These are phyloP conservation scores for Wickerhamiella parazyma DNA, from an alignment of 805 yeast genomes.

Conservation along the genomic window DNA sequence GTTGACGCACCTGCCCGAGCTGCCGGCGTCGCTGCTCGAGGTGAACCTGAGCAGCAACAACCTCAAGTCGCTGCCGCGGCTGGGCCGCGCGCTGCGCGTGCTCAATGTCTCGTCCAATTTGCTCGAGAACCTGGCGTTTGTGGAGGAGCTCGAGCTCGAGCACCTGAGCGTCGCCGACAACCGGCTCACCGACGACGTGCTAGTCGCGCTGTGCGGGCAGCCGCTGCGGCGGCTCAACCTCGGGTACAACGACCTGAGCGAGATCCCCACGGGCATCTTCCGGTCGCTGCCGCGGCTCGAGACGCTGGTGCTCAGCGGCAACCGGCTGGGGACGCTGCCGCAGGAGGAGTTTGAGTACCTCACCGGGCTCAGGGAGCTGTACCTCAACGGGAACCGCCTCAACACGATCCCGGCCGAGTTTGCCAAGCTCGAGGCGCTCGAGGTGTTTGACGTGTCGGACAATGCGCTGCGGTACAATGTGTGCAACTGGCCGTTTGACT, in stretches of 20 bases:
- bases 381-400: slow-evolving; percentile 70
- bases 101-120: slow-evolving; percentile 22
- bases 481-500: slow-evolving; percentile 88
- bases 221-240: slow-evolving; percentile 51
- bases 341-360: slow-evolving; percentile 69
- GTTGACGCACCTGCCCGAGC: slow-evolving; percentile 51
- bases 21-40: slow-evolving; percentile 42
- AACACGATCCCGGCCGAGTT: slow-evolving; percentile 82
- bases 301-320: slow-evolving; percentile 71
- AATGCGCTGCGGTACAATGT: slow-evolving; percentile 84
- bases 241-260: slow-evolving; percentile 72
- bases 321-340: slow-evolving; percentile 62
- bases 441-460: slow-evolving; percentile 77
- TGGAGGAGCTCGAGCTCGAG: not conserved
- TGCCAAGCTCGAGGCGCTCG: slow-evolving; percentile 48
- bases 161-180: slow-evolving; percentile 65
- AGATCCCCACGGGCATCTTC: slow-evolving; percentile 64
- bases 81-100: slow-evolving; percentile 24
- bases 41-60: slow-evolving; percentile 80
- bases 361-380: slow-evolving; percentile 43
- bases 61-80: slow-evolving; percentile 48
- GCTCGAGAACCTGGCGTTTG: slow-evolving; percentile 13
- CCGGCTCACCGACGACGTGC: slow-evolving; percentile 61
- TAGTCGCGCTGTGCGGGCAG: slow-evolving; percentile 51
- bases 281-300: slow-evolving; percentile 41